These are phyloP conservation scores for Alliaria petiolata DNA, from an alignment of 345 rosid species.

Conservation along the genomic window DNA sequence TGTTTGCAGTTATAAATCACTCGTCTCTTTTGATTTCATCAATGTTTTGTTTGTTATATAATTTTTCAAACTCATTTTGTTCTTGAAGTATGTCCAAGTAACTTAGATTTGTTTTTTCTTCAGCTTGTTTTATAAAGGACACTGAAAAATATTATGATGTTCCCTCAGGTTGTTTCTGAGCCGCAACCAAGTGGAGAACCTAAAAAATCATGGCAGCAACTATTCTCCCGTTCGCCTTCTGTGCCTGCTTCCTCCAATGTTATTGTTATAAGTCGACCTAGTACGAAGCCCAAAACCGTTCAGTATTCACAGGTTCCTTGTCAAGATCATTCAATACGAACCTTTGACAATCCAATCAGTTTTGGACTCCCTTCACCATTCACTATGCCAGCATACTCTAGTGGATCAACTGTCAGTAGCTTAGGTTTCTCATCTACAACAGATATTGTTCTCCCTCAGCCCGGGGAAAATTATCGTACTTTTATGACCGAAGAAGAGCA, in stretches of 20 bases:
- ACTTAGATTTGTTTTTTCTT: not conserved
- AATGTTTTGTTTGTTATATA: not conserved
- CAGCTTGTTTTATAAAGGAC: not conserved
- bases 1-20: not conserved
- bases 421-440: conserved; percentile 67
- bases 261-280: conserved; percentile 70
- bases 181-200: conserved; percentile 51
- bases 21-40: not conserved
- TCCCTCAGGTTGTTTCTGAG: conserved; percentile 65
- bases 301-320: conserved; percentile 47
- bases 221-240: conserved; percentile 67
- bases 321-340: conserved; percentile 50
- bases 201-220: conserved; percentile 90
- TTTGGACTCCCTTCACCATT: conserved; percentile 89
- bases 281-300: conserved; percentile 49
- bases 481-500: conserved; percentile 53
- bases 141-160: not conserved
- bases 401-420: conserved; percentile 45
- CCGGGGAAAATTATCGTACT: not conserved
- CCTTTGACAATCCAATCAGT: conserved; percentile 77
- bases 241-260: conserved; percentile 48
- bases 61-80: not conserved
- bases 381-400: conserved; percentile 45
- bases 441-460: conserved; percentile 43
- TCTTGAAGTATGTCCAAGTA: not conserved